Percentiles rank a stretch among this genome's conserved stretches.
phyloP scores from a whole-genome alignment of 2,329 filamentous ascomycete species.

The Chrysoporthe puriensis region DNA sequence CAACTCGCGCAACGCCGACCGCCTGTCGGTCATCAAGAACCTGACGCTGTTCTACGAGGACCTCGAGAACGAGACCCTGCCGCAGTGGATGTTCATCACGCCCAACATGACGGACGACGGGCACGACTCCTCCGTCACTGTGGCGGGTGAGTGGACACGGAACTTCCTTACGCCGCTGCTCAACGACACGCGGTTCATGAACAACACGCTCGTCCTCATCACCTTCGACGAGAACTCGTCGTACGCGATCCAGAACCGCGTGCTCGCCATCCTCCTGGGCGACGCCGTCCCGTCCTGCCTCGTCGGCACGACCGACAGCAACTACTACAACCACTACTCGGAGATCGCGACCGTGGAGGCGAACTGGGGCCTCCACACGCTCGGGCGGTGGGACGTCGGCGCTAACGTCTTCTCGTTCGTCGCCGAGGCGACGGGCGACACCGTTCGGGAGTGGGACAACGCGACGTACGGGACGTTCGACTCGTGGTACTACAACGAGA shows the following conservation, averaged over 20 bases:
- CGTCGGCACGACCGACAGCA: constrained; percentile 68
- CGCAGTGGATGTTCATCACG: constrained; percentile 74
- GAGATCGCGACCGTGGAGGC: constrained; percentile 67
- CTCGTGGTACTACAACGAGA: constrained; percentile 29
- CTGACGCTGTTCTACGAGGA: constrained; percentile 71
- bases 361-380: constrained; percentile 71
- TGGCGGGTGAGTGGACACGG: constrained; percentile 69
- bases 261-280: constrained; percentile 73
- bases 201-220: constrained; percentile 64
- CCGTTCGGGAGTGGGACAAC: constrained; percentile 30
- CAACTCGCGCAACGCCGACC: constrained; percentile 60
- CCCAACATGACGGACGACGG: constrained; percentile 78
- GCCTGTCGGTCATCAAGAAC: constrained; percentile 75
- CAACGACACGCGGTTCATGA: constrained; percentile 70
- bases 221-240: constrained; percentile 81
- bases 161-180: constrained; percentile 73
- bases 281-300: constrained; percentile 70
- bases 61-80: constrained; percentile 63
- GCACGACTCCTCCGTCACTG: constrained; percentile 73
- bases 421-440: constrained; percentile 64
- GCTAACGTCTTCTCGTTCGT: constrained; percentile 71
- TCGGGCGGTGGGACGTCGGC: constrained; percentile 73
- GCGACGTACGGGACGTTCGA: constrained; percentile 19
- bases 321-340: constrained; percentile 76
- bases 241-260: constrained; percentile 68